Base-by-base conservation (phyloP, 2,329 filamentous ascomycete genomes). In the Pseudocercospora pini-densiflorae region DNA sequence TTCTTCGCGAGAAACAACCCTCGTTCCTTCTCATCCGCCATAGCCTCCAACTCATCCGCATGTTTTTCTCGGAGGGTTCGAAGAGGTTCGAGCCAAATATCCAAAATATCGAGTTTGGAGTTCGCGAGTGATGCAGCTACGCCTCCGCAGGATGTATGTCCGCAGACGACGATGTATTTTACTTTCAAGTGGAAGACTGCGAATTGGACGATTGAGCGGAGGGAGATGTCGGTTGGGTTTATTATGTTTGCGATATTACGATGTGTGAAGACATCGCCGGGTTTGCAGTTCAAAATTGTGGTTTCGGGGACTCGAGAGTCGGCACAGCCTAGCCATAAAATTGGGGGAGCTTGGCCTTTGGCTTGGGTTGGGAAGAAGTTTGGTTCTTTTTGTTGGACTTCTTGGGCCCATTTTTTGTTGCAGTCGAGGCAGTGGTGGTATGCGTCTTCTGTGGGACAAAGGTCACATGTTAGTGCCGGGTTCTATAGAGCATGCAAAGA, bases 171-270 rank as follows among this genome's bases (percentile, higher is more conserved):
- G 63, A 89, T 82, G 78, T 88, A 85, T 71, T 87, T 85, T 69
- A 91, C 88, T 73, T 90, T 88, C 40, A 96, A 82, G 76, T 91
- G 84, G 64, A 81, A 82, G 66, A 96, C 91, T 51, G 92, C 90
- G 77, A 90, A 96, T 76, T 94, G 90, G 76, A 96, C 89, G 54
- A 94, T 92, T 63, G 88, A 87, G 10, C 88, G 85, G 36, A 89
- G 89, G 81, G 88, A 92, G 78, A 94, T 86, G 78, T 97, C 93
- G 73, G 88, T 89, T 21, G 89, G 83, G 64, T 89, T 88, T 69
- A 96, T 81, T 75, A 94, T 88, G 82, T 96, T 96, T 79, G 92
- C 92, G 78, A 97, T 94, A 83, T 96, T 96, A 77, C 93, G 91
- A 83, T 96, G 92, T 61, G 93, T 90, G 78, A 96, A 96, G 72